phyloP scores from a whole-genome alignment of 805 yeast genomes.

The Saturnispora quitensis region DNA sequence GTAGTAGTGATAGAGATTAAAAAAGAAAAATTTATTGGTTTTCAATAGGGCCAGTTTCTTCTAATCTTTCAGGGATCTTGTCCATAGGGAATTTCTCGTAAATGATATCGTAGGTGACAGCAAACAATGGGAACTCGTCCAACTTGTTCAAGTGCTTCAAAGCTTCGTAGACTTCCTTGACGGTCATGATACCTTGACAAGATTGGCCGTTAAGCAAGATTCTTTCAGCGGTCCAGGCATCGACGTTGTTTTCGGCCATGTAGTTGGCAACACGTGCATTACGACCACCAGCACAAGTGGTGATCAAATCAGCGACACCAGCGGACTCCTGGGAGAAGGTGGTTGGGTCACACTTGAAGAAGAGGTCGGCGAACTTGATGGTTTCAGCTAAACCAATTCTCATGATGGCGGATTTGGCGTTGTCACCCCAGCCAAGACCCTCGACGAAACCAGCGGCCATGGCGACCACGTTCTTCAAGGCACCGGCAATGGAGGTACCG shows the following conservation, averaged over 20 bases:
- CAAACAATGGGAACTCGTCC: conserved; percentile 74
- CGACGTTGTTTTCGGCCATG: conserved; percentile 71
- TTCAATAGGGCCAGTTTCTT: conserved; percentile 20
- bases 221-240: conserved; percentile 76
- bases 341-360: conserved; percentile 66
- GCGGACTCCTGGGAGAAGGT: conserved; percentile 93
- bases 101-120: conserved; percentile 73
- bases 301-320: conserved; percentile 96
- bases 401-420: conserved; percentile 96
- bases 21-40: not conserved
- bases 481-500: conserved; percentile 95
- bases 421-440: conserved; percentile 98
- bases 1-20: not conserved
- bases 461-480: conserved; percentile 93
- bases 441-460: conserved; percentile 95
- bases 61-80: conserved; percentile 64
- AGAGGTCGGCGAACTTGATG: conserved; percentile 72
- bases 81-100: conserved; percentile 68
- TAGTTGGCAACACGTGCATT: conserved; percentile 84
- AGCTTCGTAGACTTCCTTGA: conserved; percentile 85
- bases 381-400: conserved; percentile 90
- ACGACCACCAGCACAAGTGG: conserved; percentile 97
- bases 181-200: conserved; percentile 90
- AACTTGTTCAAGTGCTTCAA: conserved; percentile 42
- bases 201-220: conserved; percentile 88